Conservation (phyloP, 768 basidiomycete genomes). For the Fistulinella prunicolor region DNA sequence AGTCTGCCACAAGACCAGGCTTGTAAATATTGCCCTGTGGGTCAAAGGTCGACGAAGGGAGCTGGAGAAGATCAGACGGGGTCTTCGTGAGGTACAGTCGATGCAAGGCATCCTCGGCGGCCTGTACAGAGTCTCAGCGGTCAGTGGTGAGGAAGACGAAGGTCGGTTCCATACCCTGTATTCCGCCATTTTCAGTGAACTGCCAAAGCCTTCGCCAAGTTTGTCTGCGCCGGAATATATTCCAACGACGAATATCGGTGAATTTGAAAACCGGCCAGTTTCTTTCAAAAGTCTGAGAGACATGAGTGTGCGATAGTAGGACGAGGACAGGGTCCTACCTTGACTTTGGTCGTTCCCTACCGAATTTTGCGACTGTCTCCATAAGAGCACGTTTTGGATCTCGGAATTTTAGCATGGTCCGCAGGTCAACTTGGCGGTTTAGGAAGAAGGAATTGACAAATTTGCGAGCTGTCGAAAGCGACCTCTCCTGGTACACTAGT, state of each 20-base stretch:
- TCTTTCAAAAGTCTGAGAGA: constrained; percentile 75
- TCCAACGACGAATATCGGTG: constrained; percentile 95
- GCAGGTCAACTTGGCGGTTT: constrained; percentile 77
- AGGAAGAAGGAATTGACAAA: constrained; percentile 92
- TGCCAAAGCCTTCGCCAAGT: constrained; percentile 93
- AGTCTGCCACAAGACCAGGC: constrained; percentile 42
- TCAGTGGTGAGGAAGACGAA: neutral
- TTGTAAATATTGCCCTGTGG: constrained; percentile 54
- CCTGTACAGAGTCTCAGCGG: constrained; percentile 39
- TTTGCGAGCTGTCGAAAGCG: constrained; percentile 78
- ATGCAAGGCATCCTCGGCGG: constrained; percentile 82
- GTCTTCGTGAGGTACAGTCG: constrained; percentile 79
- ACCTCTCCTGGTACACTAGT: constrained; percentile 84
- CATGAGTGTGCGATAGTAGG: neutral
- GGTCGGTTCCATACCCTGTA: constrained; percentile 59
- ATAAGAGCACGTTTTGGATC: constrained; percentile 77
- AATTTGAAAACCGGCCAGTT: constrained; percentile 86
- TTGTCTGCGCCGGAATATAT: constrained; percentile 81
- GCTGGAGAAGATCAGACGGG: constrained; percentile 61
- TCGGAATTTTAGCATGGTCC: constrained; percentile 73
- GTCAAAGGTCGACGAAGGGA: constrained; percentile 77
- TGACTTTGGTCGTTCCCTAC: constrained; percentile 63
- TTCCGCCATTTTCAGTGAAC: constrained; percentile 92
- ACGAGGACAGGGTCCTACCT: constrained; percentile 41
- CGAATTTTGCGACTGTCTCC: constrained; percentile 69